A percentile compares a stretch with the other conserved stretches of the same genome.
phyloP scores from a whole-genome alignment of 345 rosid species.

The Melastoma malabathricum region DNA sequence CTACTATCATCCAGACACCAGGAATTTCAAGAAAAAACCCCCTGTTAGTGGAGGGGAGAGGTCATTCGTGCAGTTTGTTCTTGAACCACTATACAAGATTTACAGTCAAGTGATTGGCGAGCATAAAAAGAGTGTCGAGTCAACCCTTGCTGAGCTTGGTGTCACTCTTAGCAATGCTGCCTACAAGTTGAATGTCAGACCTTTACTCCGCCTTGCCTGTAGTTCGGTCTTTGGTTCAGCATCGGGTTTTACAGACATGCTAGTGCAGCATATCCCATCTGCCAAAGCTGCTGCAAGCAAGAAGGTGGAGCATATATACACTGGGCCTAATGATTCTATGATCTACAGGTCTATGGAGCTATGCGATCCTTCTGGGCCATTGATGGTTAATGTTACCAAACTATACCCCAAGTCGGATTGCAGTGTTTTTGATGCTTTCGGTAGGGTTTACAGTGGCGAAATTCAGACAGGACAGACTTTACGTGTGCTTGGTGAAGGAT shows the following conservation, averaged over 20 bases:
- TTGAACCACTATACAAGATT: conserved; percentile 92
- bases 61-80: conserved; percentile 84
- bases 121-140: conserved; percentile 91
- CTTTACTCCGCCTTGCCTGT: conserved; percentile 80
- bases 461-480: conserved; percentile 91
- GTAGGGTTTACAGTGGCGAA: conserved; percentile 82
- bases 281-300: conserved; percentile 71
- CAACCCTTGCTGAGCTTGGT: conserved; percentile 91
- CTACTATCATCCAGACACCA: conserved; percentile 64
- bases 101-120: conserved; percentile 98
- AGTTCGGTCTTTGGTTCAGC: conserved; percentile 95
- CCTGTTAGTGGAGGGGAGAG: conserved; percentile 84
- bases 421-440: conserved; percentile 92
- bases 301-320: conserved; percentile 71
- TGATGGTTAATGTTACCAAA: conserved; percentile 92
- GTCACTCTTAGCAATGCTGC: conserved; percentile 86
- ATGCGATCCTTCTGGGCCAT: conserved; percentile 83
- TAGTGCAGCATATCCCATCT: conserved; percentile 91
- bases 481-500: conserved; percentile 89
- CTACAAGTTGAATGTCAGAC: conserved; percentile 82
- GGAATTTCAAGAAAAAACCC: conserved; percentile 62
- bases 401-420: conserved; percentile 95
- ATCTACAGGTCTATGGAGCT: conserved; percentile 72
- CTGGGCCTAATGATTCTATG: conserved; percentile 62
- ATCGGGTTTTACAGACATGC: conserved; percentile 92